Percentiles rank a stretch among this genome's conserved stretches.
These are phyloP conservation scores for Linnemannia hyalina DNA, from an alignment of 192 early-diverging fungal genomes.

Conservation along the genomic window DNA sequence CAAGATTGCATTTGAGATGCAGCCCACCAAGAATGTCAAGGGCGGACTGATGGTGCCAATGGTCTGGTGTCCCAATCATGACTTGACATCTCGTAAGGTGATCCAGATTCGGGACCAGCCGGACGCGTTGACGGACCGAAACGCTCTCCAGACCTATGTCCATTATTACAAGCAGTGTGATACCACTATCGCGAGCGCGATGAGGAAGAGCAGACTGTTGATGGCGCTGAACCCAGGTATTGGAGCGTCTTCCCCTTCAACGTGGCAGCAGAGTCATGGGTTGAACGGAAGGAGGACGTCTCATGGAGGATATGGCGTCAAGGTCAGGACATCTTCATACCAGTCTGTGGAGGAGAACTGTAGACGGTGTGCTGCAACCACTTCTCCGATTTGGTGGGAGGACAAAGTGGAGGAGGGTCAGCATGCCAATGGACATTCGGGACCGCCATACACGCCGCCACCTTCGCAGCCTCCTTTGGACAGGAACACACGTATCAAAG, in stretches of 20 bases:
- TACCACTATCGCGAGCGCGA: conserved; percentile 49
- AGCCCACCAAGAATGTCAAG: conserved; percentile 46
- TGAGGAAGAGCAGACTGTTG: conserved; percentile 58
- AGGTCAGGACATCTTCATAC: conserved; percentile 12
- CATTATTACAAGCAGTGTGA: conserved; percentile 60
- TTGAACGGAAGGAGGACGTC: conserved; percentile 10
- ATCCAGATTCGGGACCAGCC: conserved; percentile 48
- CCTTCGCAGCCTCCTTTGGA: conserved; percentile 9
- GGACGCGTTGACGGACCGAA: conserved; percentile 38
- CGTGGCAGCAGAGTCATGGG: conserved; percentile 12
- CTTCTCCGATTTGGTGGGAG: conserved; percentile 66
- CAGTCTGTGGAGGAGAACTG: conserved; percentile 24
- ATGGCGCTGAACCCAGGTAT: conserved; percentile 41
- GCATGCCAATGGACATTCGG: neutral
- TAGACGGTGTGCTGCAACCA: conserved; percentile 28
- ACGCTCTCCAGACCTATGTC: conserved; percentile 53
- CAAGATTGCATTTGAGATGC: conserved; percentile 61
- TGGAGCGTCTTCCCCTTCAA: conserved; percentile 2
- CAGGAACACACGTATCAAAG: conserved; percentile 2
- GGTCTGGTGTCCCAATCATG: conserved; percentile 63
- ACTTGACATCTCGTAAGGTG: conserved; percentile 45
- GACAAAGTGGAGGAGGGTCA: neutral
- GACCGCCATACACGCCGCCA: neutral
- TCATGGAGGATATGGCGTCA: conserved; percentile 23
- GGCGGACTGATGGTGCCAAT: conserved; percentile 60